Evolutionary conservation across 1,284 basidiomycete species (phyloP), one percentile per base, ranked within the genome.

Genomic region (Crucibulum parvulum): DNA sequence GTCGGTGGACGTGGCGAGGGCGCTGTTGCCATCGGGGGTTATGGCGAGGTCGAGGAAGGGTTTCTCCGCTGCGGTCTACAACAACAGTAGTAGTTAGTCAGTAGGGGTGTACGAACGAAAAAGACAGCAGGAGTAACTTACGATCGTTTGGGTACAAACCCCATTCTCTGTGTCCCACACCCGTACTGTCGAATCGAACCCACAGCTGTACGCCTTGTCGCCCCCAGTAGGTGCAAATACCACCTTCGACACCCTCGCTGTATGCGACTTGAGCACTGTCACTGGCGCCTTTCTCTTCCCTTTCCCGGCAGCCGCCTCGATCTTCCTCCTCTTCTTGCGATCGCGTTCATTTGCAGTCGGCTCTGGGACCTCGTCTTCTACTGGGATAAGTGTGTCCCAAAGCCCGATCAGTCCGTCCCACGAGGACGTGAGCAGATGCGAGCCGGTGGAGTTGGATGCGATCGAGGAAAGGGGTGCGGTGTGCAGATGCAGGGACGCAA

Each of bases 331-430:
- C 70, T 91, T 88, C 76, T 88, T 89, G 51, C 84, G 76, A 53
- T 87, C 86, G 24, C 75, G 59, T 62, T 63, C 72, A 16, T 66
- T 73, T 4, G 31, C 47, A 3, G 63, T 72, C 60, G 54, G 69
- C 45, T 78, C 76, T 1, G 80, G 76, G 0, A 89, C 82, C 74
- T 92, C 88, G 74, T 95, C 88, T 38, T 81, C 68, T 0, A 77
- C 68, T 1, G 91, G 90, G 34, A 91, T 77, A 4, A 78, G 75
- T 0, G 87, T 87, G 62, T 90, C 85, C 89, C 89, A 98, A 11
- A 96, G 68, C 5, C 94, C 92, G 55, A 98, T 83, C 4, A 91
- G 77, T 5, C 84, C 82, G 69, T 96, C 94, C 92, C 93, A 95
- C 0, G 89, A 90, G 0, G 89, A 84, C 0, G 91, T 92, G 36